A percentile compares a stretch with the other conserved stretches of the same genome.
phyloP scores from a whole-genome alignment of 441 rosid genomes.

The Theobroma grandiflorum region DNA sequence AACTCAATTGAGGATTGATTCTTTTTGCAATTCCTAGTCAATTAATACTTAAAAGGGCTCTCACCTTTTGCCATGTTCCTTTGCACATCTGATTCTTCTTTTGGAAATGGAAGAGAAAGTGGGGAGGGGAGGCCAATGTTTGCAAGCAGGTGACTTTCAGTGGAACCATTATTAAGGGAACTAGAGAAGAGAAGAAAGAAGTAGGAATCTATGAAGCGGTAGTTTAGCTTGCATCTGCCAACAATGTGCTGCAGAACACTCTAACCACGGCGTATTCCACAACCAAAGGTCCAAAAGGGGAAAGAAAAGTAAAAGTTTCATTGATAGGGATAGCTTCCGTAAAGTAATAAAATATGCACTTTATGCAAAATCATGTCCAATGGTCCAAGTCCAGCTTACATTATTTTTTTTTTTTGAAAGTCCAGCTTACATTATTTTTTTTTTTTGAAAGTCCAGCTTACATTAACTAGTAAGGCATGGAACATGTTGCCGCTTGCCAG shows the following conservation, averaged over 20 bases:
- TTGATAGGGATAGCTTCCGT: neutral
- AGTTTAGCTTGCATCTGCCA: neutral
- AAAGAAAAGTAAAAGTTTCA: neutral
- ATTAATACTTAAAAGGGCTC: neutral
- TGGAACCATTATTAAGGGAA: neutral
- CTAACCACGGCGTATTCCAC: neutral
- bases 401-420: no score
- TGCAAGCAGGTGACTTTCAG: neutral
- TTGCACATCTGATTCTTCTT: neutral
- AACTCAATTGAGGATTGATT: conserved; percentile 12
- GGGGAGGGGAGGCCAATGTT: neutral
- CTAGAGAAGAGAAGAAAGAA: neutral
- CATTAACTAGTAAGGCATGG: conserved; percentile 36
- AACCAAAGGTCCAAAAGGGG: neutral
- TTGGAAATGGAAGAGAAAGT: neutral
- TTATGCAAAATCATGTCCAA: neutral
- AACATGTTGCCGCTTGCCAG: conserved; percentile 34
- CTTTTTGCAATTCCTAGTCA: conserved; percentile 1
- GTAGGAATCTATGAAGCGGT: neutral
- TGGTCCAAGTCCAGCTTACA: conserved; percentile 10
- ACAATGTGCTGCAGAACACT: neutral
- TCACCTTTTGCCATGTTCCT: neutral
- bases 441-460: no score
- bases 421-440: no score
- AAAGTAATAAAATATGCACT: neutral